Base-by-base conservation (phyloP, 116 monocot species). In the Cymodocea nodosa region DNA sequence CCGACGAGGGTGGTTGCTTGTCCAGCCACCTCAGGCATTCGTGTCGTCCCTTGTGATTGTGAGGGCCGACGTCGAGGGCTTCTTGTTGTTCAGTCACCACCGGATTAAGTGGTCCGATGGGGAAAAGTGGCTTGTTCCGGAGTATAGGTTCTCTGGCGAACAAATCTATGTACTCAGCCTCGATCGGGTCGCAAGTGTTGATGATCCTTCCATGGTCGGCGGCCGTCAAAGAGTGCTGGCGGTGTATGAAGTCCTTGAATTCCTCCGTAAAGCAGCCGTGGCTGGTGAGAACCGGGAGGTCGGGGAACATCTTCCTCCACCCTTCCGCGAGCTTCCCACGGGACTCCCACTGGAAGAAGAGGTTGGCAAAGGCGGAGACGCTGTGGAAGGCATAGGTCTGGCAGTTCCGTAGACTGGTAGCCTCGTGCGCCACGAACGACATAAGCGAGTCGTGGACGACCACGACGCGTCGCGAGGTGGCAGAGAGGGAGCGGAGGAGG, bases 71-170 rank as follows among this genome's bases (percentile, higher is more conserved):
- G 4, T 50, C 15, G 12, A 0, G 16, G 11, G 18, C 5, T 14
- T 49, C 14, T 20, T 64, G 15, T 0, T 24, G 50, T 64, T 64
- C 50, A 0, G 14, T 1, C 0, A 1, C 44, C 6, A 75, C 5
- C 0, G 84, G 84, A 51, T 77, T 67, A 6, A 89, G 36, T 11
- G 86, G 90, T 6, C 90, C 90, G 23, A 85, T 37, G 14, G 78
- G 65, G 61, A 83, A 90, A 0, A 76, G 11, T 5, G 76, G 75
- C 75, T 85, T 83, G 24, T 59, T 56, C 14, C 20, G 15, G 14
- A 52, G 67, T 35, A 23, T 56, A 3, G 74, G 78, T n/a, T 80
- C 62, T 2, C 34, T 15, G 1, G 65, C 36, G 1, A 83, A 51
- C 10, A 66, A 35, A 15, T 85, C 77, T 40, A 86, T 17, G 73